Evolutionary conservation across 2,329 filamentous ascomycete species (phyloP).

Genomic region (Fusarium acutatum): DNA sequence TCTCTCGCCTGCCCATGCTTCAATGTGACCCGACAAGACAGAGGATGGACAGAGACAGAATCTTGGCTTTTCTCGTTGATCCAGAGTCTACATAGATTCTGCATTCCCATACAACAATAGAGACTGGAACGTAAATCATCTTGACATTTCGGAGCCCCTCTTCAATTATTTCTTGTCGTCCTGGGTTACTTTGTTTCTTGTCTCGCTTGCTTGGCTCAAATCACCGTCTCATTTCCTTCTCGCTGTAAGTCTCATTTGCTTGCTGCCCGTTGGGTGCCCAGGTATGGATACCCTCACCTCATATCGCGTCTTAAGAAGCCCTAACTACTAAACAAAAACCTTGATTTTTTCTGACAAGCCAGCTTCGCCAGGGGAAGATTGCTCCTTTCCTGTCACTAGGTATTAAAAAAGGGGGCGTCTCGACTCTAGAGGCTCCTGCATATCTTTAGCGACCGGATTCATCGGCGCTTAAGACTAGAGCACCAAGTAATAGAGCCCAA

Average conservation of each 20-base stretch:
- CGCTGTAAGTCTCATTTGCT: slow-evolving; percentile 30
- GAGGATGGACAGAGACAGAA: neutral
- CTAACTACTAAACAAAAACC: slow-evolving; percentile 1
- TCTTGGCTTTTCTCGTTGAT: slow-evolving; percentile 12
- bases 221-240: slow-evolving; percentile 31
- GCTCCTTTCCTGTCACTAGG: neutral
- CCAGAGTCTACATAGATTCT: neutral
- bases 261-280: slow-evolving; percentile 35
- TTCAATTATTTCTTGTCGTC: slow-evolving; percentile 16
- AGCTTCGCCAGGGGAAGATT: neutral
- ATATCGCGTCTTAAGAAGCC: neutral
- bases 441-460: slow-evolving; percentile 28
- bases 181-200: slow-evolving; percentile 27
- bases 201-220: slow-evolving; percentile 26
- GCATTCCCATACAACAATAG: slow-evolving; percentile 1
- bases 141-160: slow-evolving; percentile 7
- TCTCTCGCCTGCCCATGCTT: neutral
- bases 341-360: slow-evolving; percentile 2
- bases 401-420: slow-evolving; percentile 14
- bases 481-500: neutral
- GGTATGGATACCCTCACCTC: slow-evolving; percentile 31
- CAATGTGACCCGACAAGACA: neutral
- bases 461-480: slow-evolving; percentile 26
- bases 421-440: slow-evolving; percentile 13
- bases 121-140: slow-evolving; percentile 27